Base-by-base conservation (phyloP, 139 green algal genomes). In the Chlamydomonas eustigma region DNA sequence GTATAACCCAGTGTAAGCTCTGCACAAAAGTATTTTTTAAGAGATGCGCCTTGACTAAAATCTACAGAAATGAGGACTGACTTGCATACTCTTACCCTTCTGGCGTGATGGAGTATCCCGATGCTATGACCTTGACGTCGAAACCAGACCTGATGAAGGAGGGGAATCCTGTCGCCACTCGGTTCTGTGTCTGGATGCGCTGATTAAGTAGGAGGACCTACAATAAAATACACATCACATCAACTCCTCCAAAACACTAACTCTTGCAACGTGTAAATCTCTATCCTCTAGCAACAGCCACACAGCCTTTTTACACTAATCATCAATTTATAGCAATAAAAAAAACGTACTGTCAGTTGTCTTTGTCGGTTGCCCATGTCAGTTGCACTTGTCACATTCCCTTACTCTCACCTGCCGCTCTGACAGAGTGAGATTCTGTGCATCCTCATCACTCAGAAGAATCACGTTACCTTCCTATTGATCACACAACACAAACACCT, bases 91-190 rank as follows among this genome's bases (percentile, higher is more conserved):
- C 84, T 76, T 64, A 88, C 85, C 84, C 86, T 25, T 80, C 66
- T 0, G 64, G 3, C 4, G 84, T 76, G 34, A 80, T 65, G 3
- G 18, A 36, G 68, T 88, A 95, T 1, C 66, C 66, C 6, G 32
- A 8, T 30, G 66, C 88, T 1, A 93, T 63, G 2, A 93, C 76
- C 30, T 86, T 91, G 76, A 98, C 90, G 63, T 98, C 84, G 78
- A 94, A 99, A 25, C 95, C 95, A 69, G 95, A 83, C 3, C 93
- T 80, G 3, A 97, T 80, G 75, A 98, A 98, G 0, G 50, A 76
- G 0, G 94, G 94, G 70, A 98, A 98, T 22, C 89, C 90, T 1
- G 39, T 22, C 0, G 92, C 92, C 1, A 84, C 90, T 6, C 86
- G 87, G 76, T 97, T 97, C 74, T 96, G 91, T 6, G 71, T 65